A percentile compares a stretch with the other conserved stretches of the same genome.
Conservation (phyloP, 495 filamentous ascomycete genomes). For the Symbiotaphrina buchneri region DNA sequence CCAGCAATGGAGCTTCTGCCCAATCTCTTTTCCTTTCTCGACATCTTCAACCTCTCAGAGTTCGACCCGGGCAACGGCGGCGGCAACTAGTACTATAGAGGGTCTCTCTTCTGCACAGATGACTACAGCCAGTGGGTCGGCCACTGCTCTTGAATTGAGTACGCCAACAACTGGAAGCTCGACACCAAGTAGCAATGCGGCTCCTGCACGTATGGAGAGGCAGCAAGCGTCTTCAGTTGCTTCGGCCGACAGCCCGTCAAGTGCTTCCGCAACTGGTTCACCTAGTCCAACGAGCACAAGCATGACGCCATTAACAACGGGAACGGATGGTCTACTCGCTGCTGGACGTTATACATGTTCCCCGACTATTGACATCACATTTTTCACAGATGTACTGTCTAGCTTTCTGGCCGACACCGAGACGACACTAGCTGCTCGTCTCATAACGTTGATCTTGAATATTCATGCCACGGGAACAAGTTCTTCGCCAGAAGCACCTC, state of each 20-base stretch:
- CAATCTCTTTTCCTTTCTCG: conserved; percentile 13
- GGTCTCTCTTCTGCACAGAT: conserved; percentile 10
- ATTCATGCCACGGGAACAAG: conserved; percentile 32
- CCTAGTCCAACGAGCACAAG: neutral
- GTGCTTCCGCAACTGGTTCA: neutral
- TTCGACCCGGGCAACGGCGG: conserved; percentile 7
- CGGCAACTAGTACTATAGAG: conserved; percentile 8
- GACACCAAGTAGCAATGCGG: conserved; percentile 10
- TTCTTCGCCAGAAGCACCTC: conserved; percentile 10
- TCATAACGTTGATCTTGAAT: conserved; percentile 28
- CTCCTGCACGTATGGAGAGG: conserved; percentile 5
- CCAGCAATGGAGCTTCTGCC: conserved; percentile 34
- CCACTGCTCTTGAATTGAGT: neutral
- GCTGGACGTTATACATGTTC: conserved; percentile 35
- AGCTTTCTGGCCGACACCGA: conserved; percentile 24
- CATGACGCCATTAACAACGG: too few relatives aligned
- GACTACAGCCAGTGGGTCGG: conserved; percentile 4
- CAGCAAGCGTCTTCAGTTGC: neutral
- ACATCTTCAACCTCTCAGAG: conserved; percentile 8
- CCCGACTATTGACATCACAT: conserved; percentile 19
- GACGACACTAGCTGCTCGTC: conserved; percentile 19
- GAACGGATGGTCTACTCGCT: too few relatives aligned
- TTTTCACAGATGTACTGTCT: conserved; percentile 21
- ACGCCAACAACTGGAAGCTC: neutral
- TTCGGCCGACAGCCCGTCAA: neutral